Evolutionary conservation across 306 rosid genomes (phyloP).

Genomic region (Inga oerstediana): DNA sequence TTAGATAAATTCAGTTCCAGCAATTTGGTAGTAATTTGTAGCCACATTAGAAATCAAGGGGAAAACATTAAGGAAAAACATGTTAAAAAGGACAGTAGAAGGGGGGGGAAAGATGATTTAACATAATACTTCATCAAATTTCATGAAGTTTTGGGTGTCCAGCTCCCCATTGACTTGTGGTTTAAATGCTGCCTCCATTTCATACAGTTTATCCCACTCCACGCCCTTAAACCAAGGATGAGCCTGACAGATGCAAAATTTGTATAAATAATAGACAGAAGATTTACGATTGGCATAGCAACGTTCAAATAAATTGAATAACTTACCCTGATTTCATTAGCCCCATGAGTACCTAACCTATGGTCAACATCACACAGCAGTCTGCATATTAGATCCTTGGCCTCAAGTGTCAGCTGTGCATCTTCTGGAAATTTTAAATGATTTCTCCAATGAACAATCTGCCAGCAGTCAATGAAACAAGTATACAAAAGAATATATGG

Average conservation of each 20-base stretch:
- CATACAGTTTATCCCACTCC: conserved; percentile 91
- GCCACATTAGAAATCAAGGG: not conserved
- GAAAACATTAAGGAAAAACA: not conserved
- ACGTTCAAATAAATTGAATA: conserved; percentile 32
- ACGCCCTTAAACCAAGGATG: conserved; percentile 94
- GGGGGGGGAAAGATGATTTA: conserved; percentile 12
- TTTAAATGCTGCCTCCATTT: conserved; percentile 94
- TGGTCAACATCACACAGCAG: conserved; percentile 93
- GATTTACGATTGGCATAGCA: conserved; percentile 15
- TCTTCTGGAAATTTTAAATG: conserved; percentile 93
- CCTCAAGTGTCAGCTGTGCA: conserved; percentile 75
- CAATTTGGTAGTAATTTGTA: conserved; percentile 1
- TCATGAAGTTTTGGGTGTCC: conserved; percentile 99
- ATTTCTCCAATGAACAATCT: conserved; percentile 98
- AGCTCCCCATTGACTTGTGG: conserved; percentile 97
- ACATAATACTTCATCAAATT: conserved; percentile 86
- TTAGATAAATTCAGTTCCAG: conserved; percentile 4
- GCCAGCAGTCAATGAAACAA: conserved; percentile 42
- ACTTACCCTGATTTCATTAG: conserved; percentile 78
- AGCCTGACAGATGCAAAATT: conserved; percentile 61
- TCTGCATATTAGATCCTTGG: conserved; percentile 90
- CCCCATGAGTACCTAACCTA: conserved; percentile 90
- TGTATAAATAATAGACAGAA: conserved; percentile 25
- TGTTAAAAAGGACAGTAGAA: not conserved
- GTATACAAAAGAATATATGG: conserved; percentile 28